Conservation (phyloP, 768 basidiomycete species). For the Chiua virens region DNA sequence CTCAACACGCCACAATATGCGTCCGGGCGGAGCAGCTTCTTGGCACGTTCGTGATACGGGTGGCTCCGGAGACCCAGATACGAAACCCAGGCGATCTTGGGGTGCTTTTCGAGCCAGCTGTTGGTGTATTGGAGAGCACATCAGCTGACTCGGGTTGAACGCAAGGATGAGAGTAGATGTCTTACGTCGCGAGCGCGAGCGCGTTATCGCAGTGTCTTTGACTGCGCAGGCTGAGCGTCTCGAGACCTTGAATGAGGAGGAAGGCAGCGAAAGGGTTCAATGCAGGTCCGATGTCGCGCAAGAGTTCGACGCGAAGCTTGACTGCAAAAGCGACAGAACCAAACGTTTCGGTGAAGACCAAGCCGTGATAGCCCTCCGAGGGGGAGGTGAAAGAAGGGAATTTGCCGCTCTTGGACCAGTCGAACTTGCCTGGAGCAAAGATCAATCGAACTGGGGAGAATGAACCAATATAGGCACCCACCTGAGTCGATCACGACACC, state of each 20-base stretch:
- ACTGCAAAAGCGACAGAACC: conserved; percentile 51
- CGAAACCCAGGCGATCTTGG: conserved; percentile 71
- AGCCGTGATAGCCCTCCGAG: conserved; percentile 56
- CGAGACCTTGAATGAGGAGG: conserved; percentile 58
- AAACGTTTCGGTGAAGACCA: conserved; percentile 50
- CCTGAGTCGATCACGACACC: conserved; percentile 64
- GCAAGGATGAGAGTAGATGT: conserved; percentile 1
- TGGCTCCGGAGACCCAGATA: conserved; percentile 73
- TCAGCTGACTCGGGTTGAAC: neutral
- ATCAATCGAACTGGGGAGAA: neutral
- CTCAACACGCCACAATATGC: conserved; percentile 72
- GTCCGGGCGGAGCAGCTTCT: conserved; percentile 49
- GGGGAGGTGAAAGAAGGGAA: conserved; percentile 60
- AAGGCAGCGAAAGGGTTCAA: conserved; percentile 60
- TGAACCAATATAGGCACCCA: conserved; percentile 37
- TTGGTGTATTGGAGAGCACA: no score
- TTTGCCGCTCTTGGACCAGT: conserved; percentile 51
- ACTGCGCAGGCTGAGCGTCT: conserved; percentile 60
- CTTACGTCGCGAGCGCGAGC: conserved; percentile 45
- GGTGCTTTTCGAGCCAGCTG: conserved; percentile 60
- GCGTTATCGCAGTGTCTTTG: conserved; percentile 61
- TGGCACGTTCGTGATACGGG: conserved; percentile 57
- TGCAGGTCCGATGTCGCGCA: conserved; percentile 53
- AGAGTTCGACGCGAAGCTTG: conserved; percentile 51
- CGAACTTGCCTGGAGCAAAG: conserved; percentile 47